phyloP scores from a whole-genome alignment of 805 yeast species.

The Wickerhamomyces hampshirensis region DNA sequence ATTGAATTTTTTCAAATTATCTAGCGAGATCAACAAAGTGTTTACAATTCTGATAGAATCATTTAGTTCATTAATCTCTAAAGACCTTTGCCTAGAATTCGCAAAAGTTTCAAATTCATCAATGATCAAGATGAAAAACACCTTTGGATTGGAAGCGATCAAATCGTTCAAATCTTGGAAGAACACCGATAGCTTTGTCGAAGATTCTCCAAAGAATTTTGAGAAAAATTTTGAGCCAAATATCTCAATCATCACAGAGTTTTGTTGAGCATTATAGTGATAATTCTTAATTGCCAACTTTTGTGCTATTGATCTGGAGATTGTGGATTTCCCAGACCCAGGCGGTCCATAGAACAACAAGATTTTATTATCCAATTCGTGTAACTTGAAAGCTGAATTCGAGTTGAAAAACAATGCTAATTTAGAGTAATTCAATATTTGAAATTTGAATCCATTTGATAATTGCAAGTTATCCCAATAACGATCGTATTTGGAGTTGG shows the following conservation, averaged over 20 bases:
- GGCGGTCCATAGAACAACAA: slow-evolving; percentile 39
- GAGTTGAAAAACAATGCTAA: slow-evolving; percentile 1
- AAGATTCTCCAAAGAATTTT: slow-evolving; percentile 43
- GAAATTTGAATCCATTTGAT: slow-evolving; percentile 27
- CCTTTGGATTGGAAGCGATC: slow-evolving; percentile 12
- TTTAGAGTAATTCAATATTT: slow-evolving; percentile 23
- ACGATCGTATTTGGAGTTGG: slow-evolving; percentile 27
- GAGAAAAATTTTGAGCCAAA: slow-evolving; percentile 40
- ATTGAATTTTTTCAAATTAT: slow-evolving; percentile 29
- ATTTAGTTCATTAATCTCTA: slow-evolving; percentile 35
- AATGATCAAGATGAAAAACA: slow-evolving; percentile 33
- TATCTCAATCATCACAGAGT: slow-evolving; percentile 34
- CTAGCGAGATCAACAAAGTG: slow-evolving; percentile 38
- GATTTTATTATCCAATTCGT: slow-evolving; percentile 12
- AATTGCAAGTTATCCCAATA: slow-evolving; percentile 33
- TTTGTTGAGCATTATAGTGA: slow-evolving; percentile 2
- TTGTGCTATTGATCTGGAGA: slow-evolving; percentile 37
- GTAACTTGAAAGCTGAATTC: slow-evolving; percentile 2
- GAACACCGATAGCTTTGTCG: slow-evolving; percentile 34
- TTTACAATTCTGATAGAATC: slow-evolving; percentile 41
- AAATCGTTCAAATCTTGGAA: slow-evolving; percentile 31
- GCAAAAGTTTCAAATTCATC: slow-evolving; percentile 46
- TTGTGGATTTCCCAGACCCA: slow-evolving; percentile 43
- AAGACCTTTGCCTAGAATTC: slow-evolving; percentile 31
- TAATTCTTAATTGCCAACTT: slow-evolving; percentile 30